A percentile compares a stretch with the other conserved stretches of the same genome.
Evolutionary conservation across 495 filamentous ascomycete genomes (phyloP).

Genomic region (Bacidia gigantensis): DNA sequence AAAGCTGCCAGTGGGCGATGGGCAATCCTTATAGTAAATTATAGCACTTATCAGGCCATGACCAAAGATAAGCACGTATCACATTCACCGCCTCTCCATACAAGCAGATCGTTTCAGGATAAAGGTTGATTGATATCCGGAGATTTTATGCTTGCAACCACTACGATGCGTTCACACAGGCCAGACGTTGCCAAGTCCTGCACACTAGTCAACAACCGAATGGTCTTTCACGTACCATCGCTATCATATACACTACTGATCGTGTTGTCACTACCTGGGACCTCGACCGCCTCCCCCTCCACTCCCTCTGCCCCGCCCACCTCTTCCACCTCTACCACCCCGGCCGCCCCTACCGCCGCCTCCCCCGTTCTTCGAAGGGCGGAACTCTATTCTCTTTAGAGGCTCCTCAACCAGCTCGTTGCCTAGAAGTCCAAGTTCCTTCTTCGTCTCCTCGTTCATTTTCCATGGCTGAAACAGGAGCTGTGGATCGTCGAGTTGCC

Average conservation of each 20-base stretch:
- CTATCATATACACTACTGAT: too few relatives aligned
- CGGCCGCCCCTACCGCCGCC: conserved; percentile 15
- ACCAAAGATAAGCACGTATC: background rate
- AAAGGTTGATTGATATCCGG: background rate
- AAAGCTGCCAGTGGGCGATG: too few relatives aligned
- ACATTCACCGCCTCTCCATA: background rate
- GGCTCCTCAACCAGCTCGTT: conserved; percentile 42
- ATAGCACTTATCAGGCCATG: background rate
- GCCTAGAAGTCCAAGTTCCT: conserved; percentile 34
- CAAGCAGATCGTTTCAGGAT: background rate
- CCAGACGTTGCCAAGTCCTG: background rate
- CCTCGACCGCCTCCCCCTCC: conserved; percentile 13
- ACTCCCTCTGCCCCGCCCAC: conserved; percentile 14
- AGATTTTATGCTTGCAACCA: background rate
- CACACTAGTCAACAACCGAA: too few relatives aligned
- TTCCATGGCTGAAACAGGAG: conserved; percentile 53
- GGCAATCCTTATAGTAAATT: too few relatives aligned
- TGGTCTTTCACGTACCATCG: too few relatives aligned
- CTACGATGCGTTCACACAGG: background rate
- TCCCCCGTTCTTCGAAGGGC: conserved; percentile 28
- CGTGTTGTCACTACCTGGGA: too few relatives aligned
- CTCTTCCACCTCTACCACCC: conserved; percentile 13
- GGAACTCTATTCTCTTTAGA: conserved; percentile 41
- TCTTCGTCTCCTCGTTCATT: conserved; percentile 35
- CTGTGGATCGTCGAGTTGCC: conserved; percentile 35